Evolutionary conservation across 805 yeast genomes (phyloP), one percentile per base, ranked within the genome.

Genomic region (Ogataea ganodermae): DNA sequence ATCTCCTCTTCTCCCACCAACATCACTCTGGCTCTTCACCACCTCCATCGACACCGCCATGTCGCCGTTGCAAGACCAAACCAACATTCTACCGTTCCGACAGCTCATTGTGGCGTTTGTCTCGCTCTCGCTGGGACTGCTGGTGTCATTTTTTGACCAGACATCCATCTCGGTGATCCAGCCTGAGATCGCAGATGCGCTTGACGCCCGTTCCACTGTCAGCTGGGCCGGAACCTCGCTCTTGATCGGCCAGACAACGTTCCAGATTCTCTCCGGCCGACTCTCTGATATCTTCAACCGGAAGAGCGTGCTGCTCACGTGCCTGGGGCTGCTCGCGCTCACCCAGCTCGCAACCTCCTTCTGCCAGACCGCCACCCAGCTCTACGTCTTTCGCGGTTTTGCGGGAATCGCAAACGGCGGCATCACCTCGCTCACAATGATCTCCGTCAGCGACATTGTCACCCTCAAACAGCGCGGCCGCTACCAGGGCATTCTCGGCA

Each of bases 151-250:
- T 60, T 66, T 76, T 12, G 83, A 78, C 60, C 80, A 75, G 51
- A 72, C 77, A 2, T 70, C 78, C 23, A 69, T 76, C 27, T 69
- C 77, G 1, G 74, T 77, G 10, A 78, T 78, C 1, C 69, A 77
- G 27, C 71, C 83, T 1, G 49, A 57, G n/a, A 78, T 79, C 30
- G 80, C 77, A 6, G 57, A 66, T 22, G 81, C 73, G 26, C 62
- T 79, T 38, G 47, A 76, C 40, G 78, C 81, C 2, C 41, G 28
- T 12, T 37, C 57, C 7, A 72, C 81, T 1, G 76, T 80, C 36
- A 72, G 79, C 39, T 80, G 86, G 85, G 82, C 81, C 0, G 83
- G 83, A 12, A 75, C 84, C 0, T 74, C 83, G 2, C 61, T 74
- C 13, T 61, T 78, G 23, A 71, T 80, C 42, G 79, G 83, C 5